Conservation (phyloP, 345 rosid genomes). For the Camelina laxa region DNA sequence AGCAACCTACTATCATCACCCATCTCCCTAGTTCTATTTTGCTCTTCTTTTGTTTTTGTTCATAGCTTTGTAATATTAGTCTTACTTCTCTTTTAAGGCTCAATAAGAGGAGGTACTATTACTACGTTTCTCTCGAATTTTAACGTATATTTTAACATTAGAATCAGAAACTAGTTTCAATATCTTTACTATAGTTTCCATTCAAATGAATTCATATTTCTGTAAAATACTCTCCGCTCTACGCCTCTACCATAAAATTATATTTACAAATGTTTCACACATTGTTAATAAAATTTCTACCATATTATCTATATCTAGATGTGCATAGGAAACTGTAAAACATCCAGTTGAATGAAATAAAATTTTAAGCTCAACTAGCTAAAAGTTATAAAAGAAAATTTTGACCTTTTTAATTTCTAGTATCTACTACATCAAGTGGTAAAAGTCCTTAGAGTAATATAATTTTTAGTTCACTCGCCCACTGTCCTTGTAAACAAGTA, state of each 20-base stretch:
- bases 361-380: background rate
- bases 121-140: slow-evolving; percentile 18
- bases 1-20: slow-evolving; percentile 45
- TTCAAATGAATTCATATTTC: background rate
- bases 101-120: slow-evolving; percentile 43
- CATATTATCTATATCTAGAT: background rate
- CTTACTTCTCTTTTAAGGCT: slow-evolving; percentile 26
- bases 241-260: background rate
- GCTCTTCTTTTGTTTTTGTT: slow-evolving; percentile 37
- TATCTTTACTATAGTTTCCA: background rate
- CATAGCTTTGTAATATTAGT: slow-evolving; percentile 38
- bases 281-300: background rate
- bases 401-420: background rate
- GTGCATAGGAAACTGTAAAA: background rate
- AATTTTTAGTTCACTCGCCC: background rate
- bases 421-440: background rate
- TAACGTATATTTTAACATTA: background rate
- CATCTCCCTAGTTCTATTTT: slow-evolving; percentile 40
- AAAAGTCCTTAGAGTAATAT: background rate
- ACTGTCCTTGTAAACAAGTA: background rate
- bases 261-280: background rate
- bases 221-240: background rate
- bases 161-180: background rate
- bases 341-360: background rate
- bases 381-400: background rate